Percentiles rank a stretch among this genome's conserved stretches.
Conservation (phyloP, 805 yeast genomes). For the Lipomyces yamadae region DNA sequence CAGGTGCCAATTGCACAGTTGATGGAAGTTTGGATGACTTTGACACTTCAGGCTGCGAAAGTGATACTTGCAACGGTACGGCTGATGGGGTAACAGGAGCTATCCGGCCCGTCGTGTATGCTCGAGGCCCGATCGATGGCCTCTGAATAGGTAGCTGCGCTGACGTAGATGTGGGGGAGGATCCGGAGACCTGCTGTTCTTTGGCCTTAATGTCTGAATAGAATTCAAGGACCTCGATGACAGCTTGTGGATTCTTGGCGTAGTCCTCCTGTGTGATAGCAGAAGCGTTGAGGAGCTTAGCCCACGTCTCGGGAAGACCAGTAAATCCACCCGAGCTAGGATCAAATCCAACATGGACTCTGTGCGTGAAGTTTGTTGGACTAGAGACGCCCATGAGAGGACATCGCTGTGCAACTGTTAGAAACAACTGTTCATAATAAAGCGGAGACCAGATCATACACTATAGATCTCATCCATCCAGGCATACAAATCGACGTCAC, state of each 20-base stretch:
- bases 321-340: conserved; percentile 82
- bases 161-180: conserved; percentile 24
- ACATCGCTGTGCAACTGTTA: conserved; percentile 39
- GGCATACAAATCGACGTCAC: conserved; percentile 77
- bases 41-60: background rate
- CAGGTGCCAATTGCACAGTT: conserved; percentile 5
- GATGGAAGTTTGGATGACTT: conserved; percentile 8
- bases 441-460: conserved; percentile 10
- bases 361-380: conserved; percentile 94
- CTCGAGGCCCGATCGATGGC: conserved; percentile 18
- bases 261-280: conserved; percentile 90
- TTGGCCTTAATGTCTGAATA: conserved; percentile 51
- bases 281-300: conserved; percentile 74
- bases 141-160: conserved; percentile 40
- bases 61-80: background rate
- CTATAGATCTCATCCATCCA: conserved; percentile 86
- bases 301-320: conserved; percentile 95
- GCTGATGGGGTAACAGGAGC: conserved; percentile 13
- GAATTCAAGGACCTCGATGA: conserved; percentile 86
- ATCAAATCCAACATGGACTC: conserved; percentile 93
- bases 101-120: conserved; percentile 18
- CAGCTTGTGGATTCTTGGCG: conserved; percentile 90
- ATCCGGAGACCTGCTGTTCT: conserved; percentile 36
- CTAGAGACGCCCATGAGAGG: conserved; percentile 67
- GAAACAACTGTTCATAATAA: background rate